A percentile compares a stretch with the other conserved stretches of the same genome.
These are phyloP conservation scores for Tuber borchii DNA, from an alignment of 495 filamentous ascomycete genomes.

Conservation along the genomic window DNA sequence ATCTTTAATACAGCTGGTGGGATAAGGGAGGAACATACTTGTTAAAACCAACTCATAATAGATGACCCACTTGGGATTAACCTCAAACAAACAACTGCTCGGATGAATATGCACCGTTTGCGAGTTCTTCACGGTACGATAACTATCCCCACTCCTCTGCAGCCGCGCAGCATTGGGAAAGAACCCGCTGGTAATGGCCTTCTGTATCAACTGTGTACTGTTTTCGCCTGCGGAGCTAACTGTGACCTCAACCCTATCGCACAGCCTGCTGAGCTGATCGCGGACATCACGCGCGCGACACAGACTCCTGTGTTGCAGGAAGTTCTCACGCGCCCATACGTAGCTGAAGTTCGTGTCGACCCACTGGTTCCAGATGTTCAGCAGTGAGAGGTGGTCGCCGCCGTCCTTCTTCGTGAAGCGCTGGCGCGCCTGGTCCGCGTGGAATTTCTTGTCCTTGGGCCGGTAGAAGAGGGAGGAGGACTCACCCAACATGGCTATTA, in stretches of 20 bases:
- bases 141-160: conserved; percentile 77
- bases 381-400: conserved; percentile 79
- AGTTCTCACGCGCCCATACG: conserved; percentile 90
- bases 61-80: conserved; percentile 80
- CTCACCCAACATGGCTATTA: conserved; percentile 91
- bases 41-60: conserved; percentile 92
- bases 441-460: conserved; percentile 94
- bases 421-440: conserved; percentile 85
- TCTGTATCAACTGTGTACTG: conserved; percentile 71
- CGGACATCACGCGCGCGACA: conserved; percentile 85
- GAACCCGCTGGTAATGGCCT: conserved; percentile 85
- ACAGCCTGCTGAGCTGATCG: conserved; percentile 89
- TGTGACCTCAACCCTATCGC: conserved; percentile 82
- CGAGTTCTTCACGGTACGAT: conserved; percentile 90
- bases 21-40: conserved; percentile 43
- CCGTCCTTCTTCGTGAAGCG: conserved; percentile 90
- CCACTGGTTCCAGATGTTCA: conserved; percentile 99
- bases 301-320: conserved; percentile 79
- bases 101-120: conserved; percentile 88
- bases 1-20: not conserved
- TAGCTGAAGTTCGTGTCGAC: conserved; percentile 84
- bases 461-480: conserved; percentile 85
- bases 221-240: conserved; percentile 60
- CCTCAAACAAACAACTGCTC: conserved; percentile 69
- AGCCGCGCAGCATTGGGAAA: conserved; percentile 89